Percentiles rank a stretch among this genome's conserved stretches.
Conservation (phyloP, 139 green algal species). For the Chlamydomonas sp. region DNA sequence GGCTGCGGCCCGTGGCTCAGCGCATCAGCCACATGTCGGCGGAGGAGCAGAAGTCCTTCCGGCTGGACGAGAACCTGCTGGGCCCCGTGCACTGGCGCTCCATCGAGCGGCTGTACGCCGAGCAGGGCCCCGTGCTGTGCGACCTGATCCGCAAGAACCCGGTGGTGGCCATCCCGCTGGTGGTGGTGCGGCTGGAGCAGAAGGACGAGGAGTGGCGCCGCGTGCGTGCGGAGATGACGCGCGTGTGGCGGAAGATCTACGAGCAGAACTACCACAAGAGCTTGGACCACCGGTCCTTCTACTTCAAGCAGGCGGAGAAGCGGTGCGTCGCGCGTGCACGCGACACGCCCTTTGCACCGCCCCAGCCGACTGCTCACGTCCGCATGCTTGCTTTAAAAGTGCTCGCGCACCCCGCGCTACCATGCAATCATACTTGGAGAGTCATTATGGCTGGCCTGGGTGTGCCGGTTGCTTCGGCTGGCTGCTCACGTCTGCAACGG, state of each 20-base stretch:
- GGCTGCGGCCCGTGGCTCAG: slow-evolving; percentile 67
- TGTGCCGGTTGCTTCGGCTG: not conserved
- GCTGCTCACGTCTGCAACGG: not conserved
- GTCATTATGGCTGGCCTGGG: too few species aligned
- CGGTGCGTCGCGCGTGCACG: not conserved
- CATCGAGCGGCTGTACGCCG: slow-evolving; percentile 92
- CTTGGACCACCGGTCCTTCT: slow-evolving; percentile 98
- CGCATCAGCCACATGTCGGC: slow-evolving; percentile 64
- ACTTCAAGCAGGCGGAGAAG: slow-evolving; percentile 95
- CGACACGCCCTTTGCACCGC: not conserved
- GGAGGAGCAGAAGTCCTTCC: slow-evolving; percentile 72
- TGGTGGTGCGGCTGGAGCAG: slow-evolving; percentile 89
- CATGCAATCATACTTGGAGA: too few species aligned
- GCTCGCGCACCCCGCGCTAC: too few species aligned
- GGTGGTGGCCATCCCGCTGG: slow-evolving; percentile 83
- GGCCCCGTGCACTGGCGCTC: slow-evolving; percentile 78
- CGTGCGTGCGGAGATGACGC: slow-evolving; percentile 77
- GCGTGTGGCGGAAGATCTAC: slow-evolving; percentile 90
- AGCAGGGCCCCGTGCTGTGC: slow-evolving; percentile 63
- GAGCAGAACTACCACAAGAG: slow-evolving; percentile 98
- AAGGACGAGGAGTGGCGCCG: slow-evolving; percentile 91
- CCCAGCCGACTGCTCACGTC: not conserved
- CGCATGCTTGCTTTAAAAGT: not conserved
- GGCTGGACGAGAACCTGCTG: slow-evolving; percentile 62
- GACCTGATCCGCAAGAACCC: slow-evolving; percentile 92